phyloP scores from a whole-genome alignment of 129 eudicot species.

The Artemisia tridentata region DNA sequence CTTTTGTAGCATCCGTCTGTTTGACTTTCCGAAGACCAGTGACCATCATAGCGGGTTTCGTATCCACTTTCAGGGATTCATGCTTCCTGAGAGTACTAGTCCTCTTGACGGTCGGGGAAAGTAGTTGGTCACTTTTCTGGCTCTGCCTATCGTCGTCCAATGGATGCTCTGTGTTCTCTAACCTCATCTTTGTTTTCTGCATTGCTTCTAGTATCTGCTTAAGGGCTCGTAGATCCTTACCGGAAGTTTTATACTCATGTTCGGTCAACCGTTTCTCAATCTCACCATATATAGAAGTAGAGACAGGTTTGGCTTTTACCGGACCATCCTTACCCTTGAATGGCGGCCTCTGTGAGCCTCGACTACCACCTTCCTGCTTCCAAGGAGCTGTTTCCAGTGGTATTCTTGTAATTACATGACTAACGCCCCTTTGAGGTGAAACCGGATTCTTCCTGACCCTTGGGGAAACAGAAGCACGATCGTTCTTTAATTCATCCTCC shows the following conservation, averaged over 20 bases:
- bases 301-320: constrained; percentile 21
- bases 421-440: constrained; percentile 36
- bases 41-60: too few relatives aligned
- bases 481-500: constrained; percentile 41
- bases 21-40: constrained; percentile 34
- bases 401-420: constrained; percentile 40
- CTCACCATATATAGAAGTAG: constrained; percentile 73
- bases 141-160: constrained; percentile 30
- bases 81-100: constrained; percentile 15
- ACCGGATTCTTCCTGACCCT: constrained; percentile 33
- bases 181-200: constrained; percentile 60
- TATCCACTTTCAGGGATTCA: too few relatives aligned
- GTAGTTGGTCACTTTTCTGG: constrained; percentile 27
- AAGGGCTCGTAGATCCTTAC: constrained; percentile 94
- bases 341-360: constrained; percentile 38
- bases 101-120: constrained; percentile 39
- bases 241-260: constrained; percentile 64
- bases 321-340: constrained; percentile 29
- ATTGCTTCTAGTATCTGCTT: constrained; percentile 97
- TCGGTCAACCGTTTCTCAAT: constrained; percentile 83
- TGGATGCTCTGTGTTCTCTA: constrained; percentile 37
- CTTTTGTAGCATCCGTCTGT: constrained; percentile 24
- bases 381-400: constrained; percentile 81
- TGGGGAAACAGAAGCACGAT: constrained; percentile 34
- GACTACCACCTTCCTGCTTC: constrained; percentile 53